Conservation (phyloP, 805 yeast genomes). For the Pichia deserticola region DNA sequence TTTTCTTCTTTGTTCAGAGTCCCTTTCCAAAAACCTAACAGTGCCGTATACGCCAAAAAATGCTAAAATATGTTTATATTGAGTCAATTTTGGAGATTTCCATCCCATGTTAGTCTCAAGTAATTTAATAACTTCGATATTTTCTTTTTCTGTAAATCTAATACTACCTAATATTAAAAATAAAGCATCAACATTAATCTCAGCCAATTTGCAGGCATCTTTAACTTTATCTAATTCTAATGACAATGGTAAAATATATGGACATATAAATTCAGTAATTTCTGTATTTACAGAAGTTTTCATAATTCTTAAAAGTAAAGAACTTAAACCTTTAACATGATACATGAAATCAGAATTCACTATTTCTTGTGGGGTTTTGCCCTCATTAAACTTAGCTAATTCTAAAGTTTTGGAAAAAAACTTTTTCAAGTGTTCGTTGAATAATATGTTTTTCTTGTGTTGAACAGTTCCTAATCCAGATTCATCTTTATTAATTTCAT, state of each 20-base stretch:
- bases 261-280: slow-evolving; percentile 43
- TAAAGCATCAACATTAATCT: slow-evolving; percentile 44
- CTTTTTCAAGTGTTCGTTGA: slow-evolving; percentile 32
- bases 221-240: slow-evolving; percentile 57
- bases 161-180: slow-evolving; percentile 41
- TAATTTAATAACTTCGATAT: slow-evolving; percentile 37
- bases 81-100: slow-evolving; percentile 45
- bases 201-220: slow-evolving; percentile 72
- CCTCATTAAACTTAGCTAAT: slow-evolving; percentile 26
- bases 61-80: slow-evolving; percentile 56
- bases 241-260: slow-evolving; percentile 60
- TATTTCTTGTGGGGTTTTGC: slow-evolving; percentile 46
- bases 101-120: slow-evolving; percentile 34
- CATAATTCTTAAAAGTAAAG: slow-evolving; percentile 50
- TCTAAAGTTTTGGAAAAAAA: slow-evolving; percentile 38
- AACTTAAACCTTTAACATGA: slow-evolving; percentile 55
- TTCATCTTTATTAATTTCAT: slow-evolving; percentile 29
- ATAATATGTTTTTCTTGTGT: slow-evolving; percentile 13
- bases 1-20: slow-evolving; percentile 35
- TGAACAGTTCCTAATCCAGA: slow-evolving; percentile 16
- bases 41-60: slow-evolving; percentile 67
- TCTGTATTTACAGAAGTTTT: slow-evolving; percentile 47
- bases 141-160: slow-evolving; percentile 35
- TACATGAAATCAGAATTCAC: slow-evolving; percentile 55
- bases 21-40: slow-evolving; percentile 53